Evolutionary conservation across 495 filamentous ascomycete genomes (phyloP).

Genomic region (Trichocladium uniseriatum): DNA sequence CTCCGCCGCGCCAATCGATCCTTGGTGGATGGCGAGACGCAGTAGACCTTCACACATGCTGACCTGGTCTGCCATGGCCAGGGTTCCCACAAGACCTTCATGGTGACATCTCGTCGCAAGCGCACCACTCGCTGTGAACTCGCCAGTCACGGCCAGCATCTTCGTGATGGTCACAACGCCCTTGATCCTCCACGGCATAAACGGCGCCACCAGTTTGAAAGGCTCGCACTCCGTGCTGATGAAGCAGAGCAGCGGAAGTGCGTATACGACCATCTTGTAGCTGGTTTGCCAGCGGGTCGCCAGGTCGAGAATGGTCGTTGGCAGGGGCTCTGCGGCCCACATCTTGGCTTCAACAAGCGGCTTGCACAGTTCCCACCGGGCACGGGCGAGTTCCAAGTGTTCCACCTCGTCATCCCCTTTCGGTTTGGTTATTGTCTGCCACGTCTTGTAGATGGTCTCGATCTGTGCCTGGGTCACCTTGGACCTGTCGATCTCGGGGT

Average conservation of each 20-base stretch:
- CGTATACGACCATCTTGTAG: constrained; percentile 20
- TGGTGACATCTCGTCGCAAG: constrained; percentile 12
- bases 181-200: constrained; percentile 30
- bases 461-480: constrained; percentile 8
- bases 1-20: constrained; percentile 21
- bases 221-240: constrained; percentile 29
- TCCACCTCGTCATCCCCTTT: constrained; percentile 6
- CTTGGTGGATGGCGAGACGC: constrained; percentile 26
- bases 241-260: constrained; percentile 32
- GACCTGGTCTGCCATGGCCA: constrained; percentile 29
- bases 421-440: constrained; percentile 1
- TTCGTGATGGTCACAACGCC: constrained; percentile 31
- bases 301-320: constrained; percentile 19
- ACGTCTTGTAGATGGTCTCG: constrained; percentile 20
- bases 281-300: constrained; percentile 20
- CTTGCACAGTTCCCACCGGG: constrained; percentile 30
- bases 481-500: constrained; percentile 20
- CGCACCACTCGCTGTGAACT: constrained; percentile 13
- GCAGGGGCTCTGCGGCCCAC: constrained; percentile 36
- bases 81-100: constrained; percentile 18
- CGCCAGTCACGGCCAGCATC: constrained; percentile 26
- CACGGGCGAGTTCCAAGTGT: constrained; percentile 6
- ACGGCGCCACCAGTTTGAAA: constrained; percentile 30
- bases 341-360: constrained; percentile 27
- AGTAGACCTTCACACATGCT: constrained; percentile 35